phyloP scores from a whole-genome alignment of 352 stramenopile genomes.

The Globisporangium sylvaticum region DNA sequence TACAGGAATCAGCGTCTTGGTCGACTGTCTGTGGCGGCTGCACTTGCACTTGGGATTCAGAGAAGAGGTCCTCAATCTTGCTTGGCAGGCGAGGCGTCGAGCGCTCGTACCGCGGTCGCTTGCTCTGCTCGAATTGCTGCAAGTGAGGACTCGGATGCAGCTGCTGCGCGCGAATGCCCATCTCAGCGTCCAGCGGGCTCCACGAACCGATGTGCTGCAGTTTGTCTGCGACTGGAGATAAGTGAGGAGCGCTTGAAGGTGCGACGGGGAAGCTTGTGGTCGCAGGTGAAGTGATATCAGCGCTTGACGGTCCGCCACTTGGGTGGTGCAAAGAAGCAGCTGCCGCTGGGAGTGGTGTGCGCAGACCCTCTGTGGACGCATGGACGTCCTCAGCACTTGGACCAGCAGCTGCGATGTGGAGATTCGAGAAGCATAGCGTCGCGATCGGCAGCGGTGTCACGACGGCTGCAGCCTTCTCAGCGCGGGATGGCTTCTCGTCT shows the following conservation, averaged over 20 bases:
- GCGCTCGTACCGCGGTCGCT: background rate
- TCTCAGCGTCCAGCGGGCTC: background rate
- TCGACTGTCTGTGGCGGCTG: background rate
- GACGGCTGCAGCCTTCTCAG: background rate
- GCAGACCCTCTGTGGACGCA: background rate
- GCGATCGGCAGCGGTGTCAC: background rate
- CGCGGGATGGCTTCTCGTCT: background rate
- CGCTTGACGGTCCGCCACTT: background rate
- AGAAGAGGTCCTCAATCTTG: slow-evolving; percentile 9
- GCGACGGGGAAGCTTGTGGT: background rate
- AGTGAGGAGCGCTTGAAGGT: background rate
- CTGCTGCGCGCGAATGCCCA: background rate
- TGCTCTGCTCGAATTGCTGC: slow-evolving; percentile 2
- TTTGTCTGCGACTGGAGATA: slow-evolving; percentile 14
- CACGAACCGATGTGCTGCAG: background rate
- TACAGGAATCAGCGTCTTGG: background rate
- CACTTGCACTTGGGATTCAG: background rate
- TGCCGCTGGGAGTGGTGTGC: background rate
- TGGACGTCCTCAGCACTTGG: background rate
- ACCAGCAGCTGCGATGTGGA: background rate
- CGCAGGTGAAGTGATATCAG: background rate
- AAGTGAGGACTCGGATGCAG: background rate
- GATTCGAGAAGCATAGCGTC: background rate
- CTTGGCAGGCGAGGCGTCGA: background rate
- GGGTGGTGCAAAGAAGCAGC: background rate